phyloP scores from a whole-genome alignment of 2,329 filamentous ascomycete genomes.

The Tothia fuscella region DNA sequence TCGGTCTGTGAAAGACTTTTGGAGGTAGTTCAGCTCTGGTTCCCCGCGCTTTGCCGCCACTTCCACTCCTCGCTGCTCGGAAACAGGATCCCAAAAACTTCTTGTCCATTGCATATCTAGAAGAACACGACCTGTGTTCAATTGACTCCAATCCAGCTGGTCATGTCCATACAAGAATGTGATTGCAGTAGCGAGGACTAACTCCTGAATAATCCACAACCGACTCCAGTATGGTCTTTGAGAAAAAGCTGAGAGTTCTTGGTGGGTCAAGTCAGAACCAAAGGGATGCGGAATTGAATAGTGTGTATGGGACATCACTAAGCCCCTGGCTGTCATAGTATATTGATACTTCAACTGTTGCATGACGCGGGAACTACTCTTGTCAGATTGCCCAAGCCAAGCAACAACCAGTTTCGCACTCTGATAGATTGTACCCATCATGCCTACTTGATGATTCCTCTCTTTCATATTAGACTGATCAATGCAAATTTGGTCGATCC shows the following conservation, averaged over 20 bases:
- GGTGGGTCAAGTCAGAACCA: too few species aligned
- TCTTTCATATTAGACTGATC: constrained; percentile 11
- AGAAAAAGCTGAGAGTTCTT: background rate
- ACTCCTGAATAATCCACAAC: background rate
- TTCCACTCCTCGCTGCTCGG: too few species aligned
- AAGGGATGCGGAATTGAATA: too few species aligned
- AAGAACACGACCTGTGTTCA: too few species aligned
- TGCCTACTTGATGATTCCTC: constrained; percentile 19
- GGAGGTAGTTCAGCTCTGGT: too few species aligned
- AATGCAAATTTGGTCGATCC: constrained; percentile 5
- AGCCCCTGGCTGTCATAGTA: too few species aligned
- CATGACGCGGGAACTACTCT: constrained; percentile 19
- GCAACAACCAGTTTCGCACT: constrained; percentile 19
- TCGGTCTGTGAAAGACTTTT: too few species aligned
- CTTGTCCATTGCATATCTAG: too few species aligned
- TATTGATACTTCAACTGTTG: constrained; percentile 16
- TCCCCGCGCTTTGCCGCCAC: too few species aligned
- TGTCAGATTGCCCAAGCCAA: constrained; percentile 20
- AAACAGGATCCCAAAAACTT: too few species aligned
- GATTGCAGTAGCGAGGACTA: background rate
- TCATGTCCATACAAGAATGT: background rate
- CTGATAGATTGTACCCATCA: constrained; percentile 22
- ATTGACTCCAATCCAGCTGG: background rate
- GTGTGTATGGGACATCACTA: too few species aligned
- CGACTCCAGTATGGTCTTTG: background rate